A percentile compares a stretch with the other conserved stretches of the same genome.
These are phyloP conservation scores for Arachnopeziza araneosa DNA, from an alignment of 2,329 filamentous ascomycete species.

Conservation along the genomic window DNA sequence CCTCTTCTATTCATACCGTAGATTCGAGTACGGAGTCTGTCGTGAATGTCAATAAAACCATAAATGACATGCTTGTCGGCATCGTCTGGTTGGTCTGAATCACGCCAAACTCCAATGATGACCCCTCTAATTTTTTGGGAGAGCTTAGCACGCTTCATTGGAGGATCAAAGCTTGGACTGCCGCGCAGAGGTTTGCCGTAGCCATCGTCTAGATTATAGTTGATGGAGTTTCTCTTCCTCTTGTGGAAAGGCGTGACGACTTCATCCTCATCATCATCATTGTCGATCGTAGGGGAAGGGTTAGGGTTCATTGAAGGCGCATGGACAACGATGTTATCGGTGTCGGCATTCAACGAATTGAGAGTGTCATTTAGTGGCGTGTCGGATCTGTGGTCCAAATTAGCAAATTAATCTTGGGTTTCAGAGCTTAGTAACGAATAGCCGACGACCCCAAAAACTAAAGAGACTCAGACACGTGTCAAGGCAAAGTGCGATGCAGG, in stretches of 20 bases:
- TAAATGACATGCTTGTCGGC: constrained; percentile 52
- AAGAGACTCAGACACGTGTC: constrained; percentile 21
- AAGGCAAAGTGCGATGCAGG: constrained; percentile 3
- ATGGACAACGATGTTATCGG: constrained; percentile 23
- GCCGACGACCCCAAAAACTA: constrained; percentile 11
- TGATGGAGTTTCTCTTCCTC: constrained; percentile 48
- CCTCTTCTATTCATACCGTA: constrained; percentile 45
- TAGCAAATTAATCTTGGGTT: constrained; percentile 15
- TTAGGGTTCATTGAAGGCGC: constrained; percentile 12
- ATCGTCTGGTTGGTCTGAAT: constrained; percentile 45
- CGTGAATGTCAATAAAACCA: constrained; percentile 57
- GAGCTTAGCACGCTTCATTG: constrained; percentile 20
- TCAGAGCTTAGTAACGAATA: constrained; percentile 17
- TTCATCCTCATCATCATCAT: constrained; percentile 31
- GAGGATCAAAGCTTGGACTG: constrained; percentile 15
- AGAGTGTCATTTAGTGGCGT: constrained; percentile 15
- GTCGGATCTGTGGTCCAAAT: constrained; percentile 11
- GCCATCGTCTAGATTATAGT: constrained; percentile 45
- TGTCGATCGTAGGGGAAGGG: constrained; percentile 13
- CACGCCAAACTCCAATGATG: constrained; percentile 54
- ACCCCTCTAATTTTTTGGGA: constrained; percentile 24
- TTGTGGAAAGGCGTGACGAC: constrained; percentile 43
- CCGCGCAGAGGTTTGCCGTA: constrained; percentile 16
- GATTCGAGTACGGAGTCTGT: constrained; percentile 55
- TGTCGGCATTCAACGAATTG: constrained; percentile 13